These are phyloP conservation scores for Sonneratia caseolaris DNA, from an alignment of 345 rosid species.

Conservation along the genomic window DNA sequence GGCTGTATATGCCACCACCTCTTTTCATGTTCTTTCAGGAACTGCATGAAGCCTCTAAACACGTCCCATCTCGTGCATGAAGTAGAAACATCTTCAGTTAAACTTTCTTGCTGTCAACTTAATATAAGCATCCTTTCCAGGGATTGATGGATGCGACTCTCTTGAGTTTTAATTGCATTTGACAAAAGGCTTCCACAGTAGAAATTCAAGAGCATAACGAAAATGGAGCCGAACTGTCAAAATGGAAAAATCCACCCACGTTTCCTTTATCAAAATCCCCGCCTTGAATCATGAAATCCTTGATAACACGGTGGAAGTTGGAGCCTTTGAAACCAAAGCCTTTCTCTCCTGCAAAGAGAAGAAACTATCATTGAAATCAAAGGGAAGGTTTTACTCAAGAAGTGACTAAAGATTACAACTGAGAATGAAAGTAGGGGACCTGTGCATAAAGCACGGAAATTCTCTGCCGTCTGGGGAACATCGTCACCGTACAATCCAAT, in stretches of 20 bases:
- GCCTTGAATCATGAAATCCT: slow-evolving; percentile 98
- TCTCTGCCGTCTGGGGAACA: slow-evolving; percentile 90
- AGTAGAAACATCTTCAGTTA: background rate
- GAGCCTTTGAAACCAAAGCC: slow-evolving; percentile 93
- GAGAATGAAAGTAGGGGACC: slow-evolving; percentile 27
- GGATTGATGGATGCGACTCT: background rate
- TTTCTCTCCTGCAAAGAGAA: slow-evolving; percentile 59
- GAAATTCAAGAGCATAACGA: background rate
- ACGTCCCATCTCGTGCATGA: background rate
- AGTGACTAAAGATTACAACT: background rate
- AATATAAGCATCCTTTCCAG: background rate
- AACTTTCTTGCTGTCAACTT: background rate
- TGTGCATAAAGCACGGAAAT: slow-evolving; percentile 93
- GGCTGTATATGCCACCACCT: background rate
- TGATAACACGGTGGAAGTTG: slow-evolving; percentile 80
- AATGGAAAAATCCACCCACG: slow-evolving; percentile 32
- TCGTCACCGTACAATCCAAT: slow-evolving; percentile 93
- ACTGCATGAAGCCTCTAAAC: background rate
- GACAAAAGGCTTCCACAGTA: background rate
- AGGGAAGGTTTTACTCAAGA: background rate
- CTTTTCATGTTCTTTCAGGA: background rate
- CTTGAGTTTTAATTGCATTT: background rate
- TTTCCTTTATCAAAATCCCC: slow-evolving; percentile 98
- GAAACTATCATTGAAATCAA: background rate
- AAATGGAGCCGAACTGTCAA: background rate